Evolutionary conservation across 306 rosid genomes (phyloP).

Genomic region (Lathyrus sativus): DNA sequence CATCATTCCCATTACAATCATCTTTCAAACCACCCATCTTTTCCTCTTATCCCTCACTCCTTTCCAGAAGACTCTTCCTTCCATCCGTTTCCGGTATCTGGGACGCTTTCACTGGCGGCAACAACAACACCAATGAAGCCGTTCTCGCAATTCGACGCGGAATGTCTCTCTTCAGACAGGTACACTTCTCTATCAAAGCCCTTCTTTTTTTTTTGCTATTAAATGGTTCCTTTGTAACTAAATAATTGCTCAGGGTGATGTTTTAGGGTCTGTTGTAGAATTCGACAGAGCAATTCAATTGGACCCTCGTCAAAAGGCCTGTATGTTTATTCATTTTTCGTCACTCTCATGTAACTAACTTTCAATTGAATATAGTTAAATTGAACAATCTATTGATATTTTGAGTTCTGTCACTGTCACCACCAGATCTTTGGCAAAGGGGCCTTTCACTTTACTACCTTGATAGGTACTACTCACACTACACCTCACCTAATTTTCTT

Average conservation of each 20-base stretch:
- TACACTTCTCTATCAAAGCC: slow-evolving; percentile 30
- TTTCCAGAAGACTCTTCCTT: slow-evolving; percentile 64
- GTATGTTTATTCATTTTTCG: slow-evolving; percentile 51
- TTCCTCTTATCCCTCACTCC: slow-evolving; percentile 30
- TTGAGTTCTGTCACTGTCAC: slow-evolving; percentile 37
- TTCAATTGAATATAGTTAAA: slow-evolving; percentile 19
- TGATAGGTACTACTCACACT: slow-evolving; percentile 25
- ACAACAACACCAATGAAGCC: slow-evolving; percentile 67
- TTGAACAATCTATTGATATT: slow-evolving; percentile 28
- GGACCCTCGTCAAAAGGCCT: slow-evolving; percentile 94
- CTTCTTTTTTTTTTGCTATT: background rate
- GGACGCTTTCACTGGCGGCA: slow-evolving; percentile 77
- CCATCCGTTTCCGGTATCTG: slow-evolving; percentile 82
- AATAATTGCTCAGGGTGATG: slow-evolving; percentile 60
- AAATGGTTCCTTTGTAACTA: background rate
- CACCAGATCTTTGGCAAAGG: slow-evolving; percentile 97
- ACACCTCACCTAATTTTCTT: no score
- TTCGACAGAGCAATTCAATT: slow-evolving; percentile 78
- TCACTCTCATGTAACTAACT: background rate
- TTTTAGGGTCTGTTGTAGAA: slow-evolving; percentile 73
- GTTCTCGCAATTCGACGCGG: slow-evolving; percentile 70
- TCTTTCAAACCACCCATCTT: slow-evolving; percentile 45
- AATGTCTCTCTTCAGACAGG: slow-evolving; percentile 83
- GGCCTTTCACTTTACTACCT: slow-evolving; percentile 86
- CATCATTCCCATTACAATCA: slow-evolving; percentile 19